Evolutionary conservation across 768 basidiomycete genomes (phyloP), one percentile per base, ranked within the genome.

Genomic region (Trametes meyenii): DNA sequence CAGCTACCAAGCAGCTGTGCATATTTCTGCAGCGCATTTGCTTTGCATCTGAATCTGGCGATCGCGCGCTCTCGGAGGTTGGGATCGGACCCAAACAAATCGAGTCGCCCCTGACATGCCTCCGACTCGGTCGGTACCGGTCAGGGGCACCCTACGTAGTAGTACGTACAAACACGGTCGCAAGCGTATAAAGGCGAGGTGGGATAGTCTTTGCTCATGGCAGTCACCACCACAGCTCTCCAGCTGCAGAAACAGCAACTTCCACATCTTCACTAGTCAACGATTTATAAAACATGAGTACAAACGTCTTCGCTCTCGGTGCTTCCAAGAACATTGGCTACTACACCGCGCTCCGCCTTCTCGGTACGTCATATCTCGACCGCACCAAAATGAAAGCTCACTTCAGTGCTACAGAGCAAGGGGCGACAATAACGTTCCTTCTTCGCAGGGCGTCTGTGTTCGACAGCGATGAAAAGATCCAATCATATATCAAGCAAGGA

Each of bases 341-440:
- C 65, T 64, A 68, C 48, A 61, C 77, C 50, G 61, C 69, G 3
- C 40, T 72, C 17, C 58, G 74, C 21, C 69, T 77, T 1, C 71
- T 77, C 10, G 65, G 75, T 76, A 50, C 6, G 73, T 65, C 2
- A 10, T 5, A 38, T 21, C 6, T 17, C 26, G 5, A 21, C 40
- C 26, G 29, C 33, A 3, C 29, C 12, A 45, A 48, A 23, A 21
- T 29, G 24, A 48, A 19, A 55, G 36, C 55, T 61, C 5, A 49
- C 43, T 10, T 26, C 21, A 5, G 21, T 21, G 17, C 48, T 50
- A 29, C 66, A 89, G 88, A 76, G 5, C 72, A 78, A 52, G 87
- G 88, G 40, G 77, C 82, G 3, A 84, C 78, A 1, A 84, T 89
- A 0, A 87, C 86, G 0, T 89, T 86, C 66, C 77, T 89, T 13